Conservation (phyloP, 805 yeast species). For the Spencermartinsiella europaea region DNA sequence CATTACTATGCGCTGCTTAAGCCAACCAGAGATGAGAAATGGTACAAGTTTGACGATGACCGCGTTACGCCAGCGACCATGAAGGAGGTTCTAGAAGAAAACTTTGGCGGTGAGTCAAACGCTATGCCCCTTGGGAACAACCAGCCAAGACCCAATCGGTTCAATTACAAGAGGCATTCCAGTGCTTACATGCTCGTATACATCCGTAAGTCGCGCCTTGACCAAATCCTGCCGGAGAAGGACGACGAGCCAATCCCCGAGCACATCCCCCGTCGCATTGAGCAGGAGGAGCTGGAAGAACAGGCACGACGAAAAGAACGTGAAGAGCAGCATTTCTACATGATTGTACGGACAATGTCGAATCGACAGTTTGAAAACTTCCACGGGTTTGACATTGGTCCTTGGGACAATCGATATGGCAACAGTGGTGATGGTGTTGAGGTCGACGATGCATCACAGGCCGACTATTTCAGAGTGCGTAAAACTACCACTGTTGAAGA, state of each 20-base stretch:
- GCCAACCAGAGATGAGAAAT: slow-evolving; percentile 61
- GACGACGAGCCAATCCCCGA: slow-evolving; percentile 53
- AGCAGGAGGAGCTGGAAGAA: slow-evolving; percentile 55
- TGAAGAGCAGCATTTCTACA: slow-evolving; percentile 67
- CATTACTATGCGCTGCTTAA: slow-evolving; percentile 93
- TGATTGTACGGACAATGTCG: slow-evolving; percentile 53
- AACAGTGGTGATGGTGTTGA: slow-evolving; percentile 5
- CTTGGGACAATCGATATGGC: slow-evolving; percentile 43
- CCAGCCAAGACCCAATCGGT: slow-evolving; percentile 13
- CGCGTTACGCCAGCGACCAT: slow-evolving; percentile 82
- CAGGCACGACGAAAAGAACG: slow-evolving; percentile 50
- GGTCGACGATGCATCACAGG: slow-evolving; percentile 40
- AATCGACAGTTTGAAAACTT: slow-evolving; percentile 49
- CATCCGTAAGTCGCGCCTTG: slow-evolving; percentile 57
- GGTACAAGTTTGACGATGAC: slow-evolving; percentile 96
- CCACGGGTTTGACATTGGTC: slow-evolving; percentile 72
- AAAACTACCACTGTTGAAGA: slow-evolving; percentile 51
- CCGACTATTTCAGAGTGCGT: slow-evolving; percentile 47
- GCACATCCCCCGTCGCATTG: slow-evolving; percentile 62
- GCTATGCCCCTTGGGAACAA: slow-evolving; percentile 8
- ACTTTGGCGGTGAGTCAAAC: slow-evolving; percentile 72
- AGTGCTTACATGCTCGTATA: slow-evolving; percentile 98
- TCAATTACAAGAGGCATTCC: slow-evolving; percentile 68
- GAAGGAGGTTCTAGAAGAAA: slow-evolving; percentile 83
- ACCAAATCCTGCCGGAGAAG: slow-evolving; percentile 54